These are phyloP conservation scores for Penicillium argentinense DNA, from an alignment of 495 filamentous ascomycete species.

Conservation along the genomic window DNA sequence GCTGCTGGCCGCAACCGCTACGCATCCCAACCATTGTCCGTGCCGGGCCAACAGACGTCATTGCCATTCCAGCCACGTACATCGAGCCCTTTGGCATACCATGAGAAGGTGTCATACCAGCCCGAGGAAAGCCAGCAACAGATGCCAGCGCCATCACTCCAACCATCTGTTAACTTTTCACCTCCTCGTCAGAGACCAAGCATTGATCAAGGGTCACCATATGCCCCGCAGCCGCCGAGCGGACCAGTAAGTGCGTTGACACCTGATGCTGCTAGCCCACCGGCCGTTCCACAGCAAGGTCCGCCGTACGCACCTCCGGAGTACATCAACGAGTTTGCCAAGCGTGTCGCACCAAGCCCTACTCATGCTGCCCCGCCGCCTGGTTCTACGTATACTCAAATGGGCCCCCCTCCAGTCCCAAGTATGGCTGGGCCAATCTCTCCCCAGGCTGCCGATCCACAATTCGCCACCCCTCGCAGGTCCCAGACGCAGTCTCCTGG, in stretches of 20 bases:
- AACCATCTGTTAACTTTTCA: slow-evolving; percentile 27
- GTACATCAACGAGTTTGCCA: slow-evolving; percentile 57
- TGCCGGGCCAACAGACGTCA: slow-evolving; percentile 35
- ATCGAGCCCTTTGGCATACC: slow-evolving; percentile 79
- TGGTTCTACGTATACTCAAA: slow-evolving; percentile 10
- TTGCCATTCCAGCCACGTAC: slow-evolving; percentile 80
- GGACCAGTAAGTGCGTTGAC: slow-evolving; percentile 1
- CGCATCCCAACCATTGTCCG: slow-evolving; percentile 49
- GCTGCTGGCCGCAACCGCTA: slow-evolving; percentile 47
- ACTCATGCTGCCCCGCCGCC: slow-evolving; percentile 32
- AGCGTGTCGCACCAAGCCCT: slow-evolving; percentile 45
- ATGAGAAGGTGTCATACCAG: slow-evolving; percentile 44
- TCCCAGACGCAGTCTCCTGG: slow-evolving; percentile 88
- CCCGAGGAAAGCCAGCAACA: slow-evolving; percentile 22
- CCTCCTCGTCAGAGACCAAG: slow-evolving; percentile 20
- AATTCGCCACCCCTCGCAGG: slow-evolving; percentile 60
- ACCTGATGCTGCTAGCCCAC: slow-evolving; percentile 7
- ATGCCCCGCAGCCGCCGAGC: slow-evolving; percentile 12
- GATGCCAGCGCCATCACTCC: slow-evolving; percentile 26
- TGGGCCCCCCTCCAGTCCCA: slow-evolving; percentile 26
- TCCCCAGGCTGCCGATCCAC: slow-evolving; percentile 22
- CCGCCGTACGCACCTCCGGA: slow-evolving; percentile 41
- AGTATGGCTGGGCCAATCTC: slow-evolving; percentile 33
- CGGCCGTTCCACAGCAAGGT: slow-evolving; percentile 18
- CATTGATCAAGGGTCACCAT: slow-evolving; percentile 19